phyloP scores from a whole-genome alignment of 495 filamentous ascomycete genomes.

The Xylaria acuta region DNA sequence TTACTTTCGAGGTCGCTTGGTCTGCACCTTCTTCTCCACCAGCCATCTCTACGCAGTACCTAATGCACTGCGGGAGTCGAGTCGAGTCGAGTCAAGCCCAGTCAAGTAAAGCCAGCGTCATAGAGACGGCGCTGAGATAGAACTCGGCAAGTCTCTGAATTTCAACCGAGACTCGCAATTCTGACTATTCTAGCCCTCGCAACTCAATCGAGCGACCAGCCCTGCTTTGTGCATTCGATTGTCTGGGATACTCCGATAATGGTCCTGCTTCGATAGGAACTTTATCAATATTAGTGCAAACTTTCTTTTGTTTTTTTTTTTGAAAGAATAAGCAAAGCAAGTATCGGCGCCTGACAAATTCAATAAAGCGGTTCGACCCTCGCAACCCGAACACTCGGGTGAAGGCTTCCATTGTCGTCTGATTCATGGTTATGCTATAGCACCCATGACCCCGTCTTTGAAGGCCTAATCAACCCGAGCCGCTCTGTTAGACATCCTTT shows the following conservation, averaged over 20 bases:
- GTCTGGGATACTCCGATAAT: not conserved
- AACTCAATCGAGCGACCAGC: not conserved
- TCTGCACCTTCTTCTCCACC: slow-evolving; percentile 22
- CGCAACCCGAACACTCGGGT: not conserved
- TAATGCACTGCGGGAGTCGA: slow-evolving; percentile 19
- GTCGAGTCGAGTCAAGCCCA: slow-evolving; percentile 3
- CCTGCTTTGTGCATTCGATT: slow-evolving; percentile 7
- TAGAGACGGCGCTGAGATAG: slow-evolving; percentile 7
- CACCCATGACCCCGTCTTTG: slow-evolving; percentile 2
- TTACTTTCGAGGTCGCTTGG: slow-evolving; percentile 25
- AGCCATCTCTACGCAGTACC: slow-evolving; percentile 16
- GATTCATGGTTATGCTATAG: not conserved
- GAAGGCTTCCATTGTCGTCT: not conserved
- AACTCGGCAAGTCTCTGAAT: not conserved
- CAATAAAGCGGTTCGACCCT: slow-evolving; percentile 8
- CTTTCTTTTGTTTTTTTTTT: slow-evolving; percentile 5
- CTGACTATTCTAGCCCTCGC: not conserved
- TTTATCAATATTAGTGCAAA: slow-evolving; percentile 7
- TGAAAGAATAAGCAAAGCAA: not conserved
- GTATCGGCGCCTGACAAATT: not conserved
- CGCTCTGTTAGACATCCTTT: not conserved
- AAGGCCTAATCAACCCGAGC: slow-evolving; percentile 8
- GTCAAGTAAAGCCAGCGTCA: slow-evolving; percentile 18
- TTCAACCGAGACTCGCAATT: not conserved
- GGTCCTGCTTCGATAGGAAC: not conserved